Base-by-base conservation (phyloP, 2,329 filamentous ascomycete species). In the Lasiodiplodia gonubiensis region DNA sequence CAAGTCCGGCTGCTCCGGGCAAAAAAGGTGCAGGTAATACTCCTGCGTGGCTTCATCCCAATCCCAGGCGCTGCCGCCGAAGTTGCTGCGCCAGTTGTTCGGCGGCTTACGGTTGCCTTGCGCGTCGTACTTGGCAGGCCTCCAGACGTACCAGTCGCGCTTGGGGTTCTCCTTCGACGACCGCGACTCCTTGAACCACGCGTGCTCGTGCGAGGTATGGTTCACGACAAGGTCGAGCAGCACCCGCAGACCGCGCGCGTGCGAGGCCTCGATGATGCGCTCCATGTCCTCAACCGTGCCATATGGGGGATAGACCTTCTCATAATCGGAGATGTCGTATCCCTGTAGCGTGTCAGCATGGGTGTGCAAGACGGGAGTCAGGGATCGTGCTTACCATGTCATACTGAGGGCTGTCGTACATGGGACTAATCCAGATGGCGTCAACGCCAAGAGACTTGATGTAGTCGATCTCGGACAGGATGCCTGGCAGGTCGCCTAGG, bases 11-110 rank as follows among this genome's bases (percentile, higher is more conserved):
- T 94, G 92, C 70, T 92, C 88, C 5, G 85, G 86, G 7, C 89
- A 88, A 76, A 92, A 96, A 12, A 95, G 83, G 69, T 91, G 88
- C 0, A 94, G 86, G 73, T 92, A 94, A 76, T 92, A 94, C 77
- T 94, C 90, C 57, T 85, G 83, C 0, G 90, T 92, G n/a, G 79
- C 75, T 70, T 91, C 88, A 72, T 93, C 91, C 81, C 87, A 94
- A 68, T 88, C 82, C 91, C 90, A 92, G 0, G 85, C 83, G 68
- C 82, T 87, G 64, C 85, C 86, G 14, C 84, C 84, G 88, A 91
- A 79, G 83, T 87, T 80, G 78, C 86, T 71, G 79, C 85, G 89
- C 85, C 90, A 94, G 78, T 94, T 94, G 71, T 92, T 94, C 0
- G 92, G 91, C 0, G 91, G 89, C 64, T 89, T 83, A 1, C 89